Evolutionary conservation across 768 basidiomycete genomes (phyloP).

Genomic region (Boletus sp.): DNA sequence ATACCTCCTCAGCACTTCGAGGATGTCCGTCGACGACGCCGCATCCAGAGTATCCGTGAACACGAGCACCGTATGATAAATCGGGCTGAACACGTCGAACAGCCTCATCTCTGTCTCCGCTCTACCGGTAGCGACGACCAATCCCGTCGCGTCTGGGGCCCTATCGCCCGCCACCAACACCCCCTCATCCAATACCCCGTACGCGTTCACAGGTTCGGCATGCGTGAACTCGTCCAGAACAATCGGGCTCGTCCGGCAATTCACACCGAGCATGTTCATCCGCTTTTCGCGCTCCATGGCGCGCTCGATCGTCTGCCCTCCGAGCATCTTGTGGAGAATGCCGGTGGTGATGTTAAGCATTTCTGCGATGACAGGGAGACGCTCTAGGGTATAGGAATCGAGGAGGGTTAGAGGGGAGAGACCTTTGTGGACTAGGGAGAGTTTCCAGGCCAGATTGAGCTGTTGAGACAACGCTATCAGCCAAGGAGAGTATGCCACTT

Average conservation of each 20-base stretch:
- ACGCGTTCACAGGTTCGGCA: slow-evolving; percentile 9
- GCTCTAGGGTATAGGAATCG: slow-evolving; percentile 41
- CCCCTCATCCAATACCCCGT: slow-evolving; percentile 20
- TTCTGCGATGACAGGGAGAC: slow-evolving; percentile 43
- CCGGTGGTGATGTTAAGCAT: slow-evolving; percentile 42
- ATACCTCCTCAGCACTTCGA: slow-evolving; percentile 4
- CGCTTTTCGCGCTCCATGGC: background rate
- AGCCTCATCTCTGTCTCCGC: slow-evolving; percentile 6
- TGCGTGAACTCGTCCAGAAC: slow-evolving; percentile 35
- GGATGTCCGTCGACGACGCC: slow-evolving; percentile 2
- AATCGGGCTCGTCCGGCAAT: slow-evolving; percentile 35
- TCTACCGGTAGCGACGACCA: slow-evolving; percentile 15
- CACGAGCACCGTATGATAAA: slow-evolving; percentile 30
- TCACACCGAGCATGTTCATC: slow-evolving; percentile 32
- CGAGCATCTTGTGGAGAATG: slow-evolving; percentile 8
- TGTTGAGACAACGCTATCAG: slow-evolving; percentile 9
- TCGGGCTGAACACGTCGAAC: slow-evolving; percentile 23
- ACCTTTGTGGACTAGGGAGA: slow-evolving; percentile 39
- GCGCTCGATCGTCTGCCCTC: background rate
- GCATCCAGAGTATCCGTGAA: slow-evolving; percentile 13
- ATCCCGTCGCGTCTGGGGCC: slow-evolving; percentile 40
- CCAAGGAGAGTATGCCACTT: background rate
- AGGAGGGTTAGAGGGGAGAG: slow-evolving; percentile 36
- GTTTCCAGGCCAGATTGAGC: slow-evolving; percentile 46
- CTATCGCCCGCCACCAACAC: slow-evolving; percentile 41